Percentiles rank a stretch among this genome's conserved stretches.
These are phyloP conservation scores for Entomortierella lignicola DNA, from an alignment of 192 early-diverging fungal species.

Conservation along the genomic window DNA sequence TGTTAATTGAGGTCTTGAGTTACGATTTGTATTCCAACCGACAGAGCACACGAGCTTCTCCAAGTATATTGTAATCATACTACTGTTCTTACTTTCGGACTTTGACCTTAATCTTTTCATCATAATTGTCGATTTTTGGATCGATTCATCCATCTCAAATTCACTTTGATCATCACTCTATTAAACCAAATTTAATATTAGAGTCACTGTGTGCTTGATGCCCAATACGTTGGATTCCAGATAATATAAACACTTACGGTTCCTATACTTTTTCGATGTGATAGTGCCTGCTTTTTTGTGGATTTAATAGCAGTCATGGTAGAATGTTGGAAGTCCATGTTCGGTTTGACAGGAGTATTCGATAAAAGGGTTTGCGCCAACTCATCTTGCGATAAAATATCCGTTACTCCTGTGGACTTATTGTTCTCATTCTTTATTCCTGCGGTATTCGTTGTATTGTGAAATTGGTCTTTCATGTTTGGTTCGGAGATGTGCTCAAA, in stretches of 20 bases:
- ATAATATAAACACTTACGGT: constrained; percentile 8
- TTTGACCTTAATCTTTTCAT: constrained; percentile 46
- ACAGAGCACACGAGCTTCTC: neutral
- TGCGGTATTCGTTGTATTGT: neutral
- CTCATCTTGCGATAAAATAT: neutral
- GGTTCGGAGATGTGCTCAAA: neutral
- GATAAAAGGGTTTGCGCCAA: neutral
- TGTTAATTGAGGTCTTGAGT: neutral
- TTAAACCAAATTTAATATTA: neutral
- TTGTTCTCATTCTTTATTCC: neutral
- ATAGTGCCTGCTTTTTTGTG: neutral
- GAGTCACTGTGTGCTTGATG: neutral
- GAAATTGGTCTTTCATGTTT: too few relatives aligned
- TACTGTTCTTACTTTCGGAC: constrained; percentile 36
- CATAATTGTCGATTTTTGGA: constrained; percentile 54
- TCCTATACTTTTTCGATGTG: neutral
- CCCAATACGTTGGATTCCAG: neutral
- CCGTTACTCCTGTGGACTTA: neutral
- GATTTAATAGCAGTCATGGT: neutral
- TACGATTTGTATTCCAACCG: neutral
- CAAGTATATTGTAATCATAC: constrained; percentile 6
- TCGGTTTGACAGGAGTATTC: neutral
- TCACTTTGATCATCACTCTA: constrained; percentile 10
- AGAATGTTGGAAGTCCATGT: neutral
- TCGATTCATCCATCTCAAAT: constrained; percentile 36